These are phyloP conservation scores for Chionographis japonica DNA, from an alignment of 106 monocot species.

Conservation along the genomic window DNA sequence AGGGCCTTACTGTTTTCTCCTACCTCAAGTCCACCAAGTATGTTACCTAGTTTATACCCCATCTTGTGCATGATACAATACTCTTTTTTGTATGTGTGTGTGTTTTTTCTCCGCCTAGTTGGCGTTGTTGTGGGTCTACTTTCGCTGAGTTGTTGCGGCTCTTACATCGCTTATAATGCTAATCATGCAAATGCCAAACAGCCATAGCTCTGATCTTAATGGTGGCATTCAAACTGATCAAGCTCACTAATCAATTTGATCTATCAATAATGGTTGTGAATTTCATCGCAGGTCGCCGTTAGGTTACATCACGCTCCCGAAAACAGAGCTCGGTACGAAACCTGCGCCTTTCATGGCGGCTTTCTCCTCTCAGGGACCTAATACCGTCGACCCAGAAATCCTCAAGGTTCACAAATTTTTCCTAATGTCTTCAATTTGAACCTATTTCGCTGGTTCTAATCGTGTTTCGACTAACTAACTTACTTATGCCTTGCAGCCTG, in stretches of 20 bases:
- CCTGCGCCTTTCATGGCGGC: slow-evolving; percentile 69
- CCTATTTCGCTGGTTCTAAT: no score
- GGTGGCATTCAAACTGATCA: no score
- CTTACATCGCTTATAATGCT: no score
- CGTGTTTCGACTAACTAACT: not conserved
- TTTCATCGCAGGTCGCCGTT: slow-evolving; percentile 14
- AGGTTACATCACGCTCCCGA: slow-evolving; percentile 36
- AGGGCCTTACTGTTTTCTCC: slow-evolving; percentile 22
- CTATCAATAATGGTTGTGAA: no score
- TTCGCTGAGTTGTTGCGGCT: no score
- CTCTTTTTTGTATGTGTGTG: no score
- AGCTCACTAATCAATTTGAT: no score
- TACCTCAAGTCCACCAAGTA: slow-evolving; percentile 45
- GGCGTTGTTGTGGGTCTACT: no score
- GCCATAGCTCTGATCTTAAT: no score
- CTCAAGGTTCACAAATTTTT: not conserved
- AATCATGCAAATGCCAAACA: no score
- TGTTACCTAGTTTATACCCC: not conserved
- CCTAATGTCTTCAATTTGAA: not conserved
- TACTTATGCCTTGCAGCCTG: slow-evolving; percentile 27
- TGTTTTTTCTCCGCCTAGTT: no score
- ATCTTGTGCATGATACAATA: not conserved
- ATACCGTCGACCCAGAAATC: slow-evolving; percentile 37
- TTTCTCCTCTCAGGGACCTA: slow-evolving; percentile 64
- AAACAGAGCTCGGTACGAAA: slow-evolving; percentile 31